Evolutionary conservation across 768 basidiomycete genomes (phyloP).

Genomic region (Agaricus sinodeliciosus): DNA sequence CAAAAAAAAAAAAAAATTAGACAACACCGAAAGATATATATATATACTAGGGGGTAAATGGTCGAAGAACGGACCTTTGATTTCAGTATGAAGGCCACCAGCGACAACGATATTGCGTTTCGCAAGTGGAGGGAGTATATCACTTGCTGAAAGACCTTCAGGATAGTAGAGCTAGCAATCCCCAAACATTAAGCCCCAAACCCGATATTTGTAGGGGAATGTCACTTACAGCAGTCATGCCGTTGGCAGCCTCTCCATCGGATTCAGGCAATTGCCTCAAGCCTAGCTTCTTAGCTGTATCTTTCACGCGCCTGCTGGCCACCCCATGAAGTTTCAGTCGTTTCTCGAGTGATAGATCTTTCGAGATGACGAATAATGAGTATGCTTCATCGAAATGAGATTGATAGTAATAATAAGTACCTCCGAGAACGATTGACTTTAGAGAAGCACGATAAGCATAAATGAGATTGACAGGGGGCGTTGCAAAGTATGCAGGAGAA

Average conservation of each 20-base stretch:
- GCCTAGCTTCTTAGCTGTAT: slow-evolving; percentile 58
- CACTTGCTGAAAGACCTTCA: slow-evolving; percentile 66
- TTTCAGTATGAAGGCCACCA: slow-evolving; percentile 77
- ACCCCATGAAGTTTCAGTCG: slow-evolving; percentile 73
- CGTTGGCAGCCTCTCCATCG: slow-evolving; percentile 70
- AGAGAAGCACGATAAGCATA: slow-evolving; percentile 88
- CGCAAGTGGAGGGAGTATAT: slow-evolving; percentile 69
- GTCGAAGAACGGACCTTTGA: slow-evolving; percentile 54
- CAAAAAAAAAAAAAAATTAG: slow-evolving; percentile 6
- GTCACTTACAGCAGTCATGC: slow-evolving; percentile 79
- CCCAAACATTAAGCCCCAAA: background rate
- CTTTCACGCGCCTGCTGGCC: slow-evolving; percentile 63
- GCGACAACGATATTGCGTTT: slow-evolving; percentile 76
- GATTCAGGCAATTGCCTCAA: slow-evolving; percentile 65
- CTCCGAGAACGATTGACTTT: slow-evolving; percentile 46
- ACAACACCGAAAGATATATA: background rate
- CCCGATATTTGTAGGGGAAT: background rate
- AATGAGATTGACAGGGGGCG: slow-evolving; percentile 91
- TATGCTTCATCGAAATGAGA: background rate
- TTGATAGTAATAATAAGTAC: background rate
- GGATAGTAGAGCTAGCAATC: slow-evolving; percentile 66
- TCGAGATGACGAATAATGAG: background rate
- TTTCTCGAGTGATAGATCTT: slow-evolving; percentile 43
- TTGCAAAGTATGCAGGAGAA: slow-evolving; percentile 85
- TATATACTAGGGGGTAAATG: background rate